Conservation (phyloP, 2,329 filamentous ascomycete species). For the Ascochyta koolunga region DNA sequence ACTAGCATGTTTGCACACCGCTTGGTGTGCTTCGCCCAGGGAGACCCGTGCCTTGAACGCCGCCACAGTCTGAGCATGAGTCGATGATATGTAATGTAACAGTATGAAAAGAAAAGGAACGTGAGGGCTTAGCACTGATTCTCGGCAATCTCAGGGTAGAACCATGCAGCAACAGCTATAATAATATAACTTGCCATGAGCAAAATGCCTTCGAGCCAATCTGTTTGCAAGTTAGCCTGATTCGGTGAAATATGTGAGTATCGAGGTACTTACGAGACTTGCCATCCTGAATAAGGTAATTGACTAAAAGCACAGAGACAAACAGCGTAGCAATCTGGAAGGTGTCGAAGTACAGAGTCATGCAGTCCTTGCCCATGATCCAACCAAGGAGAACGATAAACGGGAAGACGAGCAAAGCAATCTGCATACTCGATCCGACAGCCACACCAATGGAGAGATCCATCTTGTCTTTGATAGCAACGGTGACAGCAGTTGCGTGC, state of each 20-base stretch:
- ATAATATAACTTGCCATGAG: conserved; percentile 67
- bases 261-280: conserved; percentile 53
- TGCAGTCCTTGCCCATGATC: conserved; percentile 63
- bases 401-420: conserved; percentile 67
- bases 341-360: conserved; percentile 83
- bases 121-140: conserved; percentile 6
- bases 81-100: neutral
- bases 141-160: conserved; percentile 42
- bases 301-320: conserved; percentile 62
- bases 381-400: conserved; percentile 67
- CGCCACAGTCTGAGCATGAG: neutral
- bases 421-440: conserved; percentile 70
- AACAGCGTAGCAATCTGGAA: conserved; percentile 79
- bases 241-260: neutral
- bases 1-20: neutral
- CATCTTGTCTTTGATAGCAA: conserved; percentile 71
- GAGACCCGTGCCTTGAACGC: neutral
- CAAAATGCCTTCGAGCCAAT: conserved; percentile 66
- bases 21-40: neutral
- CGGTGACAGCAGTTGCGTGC: conserved; percentile 68
- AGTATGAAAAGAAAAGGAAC: neutral
- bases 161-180: conserved; percentile 66
- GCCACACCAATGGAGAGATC: conserved; percentile 70
- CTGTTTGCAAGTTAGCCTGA: conserved; percentile 35
- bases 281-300: conserved; percentile 67